These are phyloP conservation scores for Talaromyces nanjingensis DNA, from an alignment of 495 filamentous ascomycete genomes.

Conservation along the genomic window DNA sequence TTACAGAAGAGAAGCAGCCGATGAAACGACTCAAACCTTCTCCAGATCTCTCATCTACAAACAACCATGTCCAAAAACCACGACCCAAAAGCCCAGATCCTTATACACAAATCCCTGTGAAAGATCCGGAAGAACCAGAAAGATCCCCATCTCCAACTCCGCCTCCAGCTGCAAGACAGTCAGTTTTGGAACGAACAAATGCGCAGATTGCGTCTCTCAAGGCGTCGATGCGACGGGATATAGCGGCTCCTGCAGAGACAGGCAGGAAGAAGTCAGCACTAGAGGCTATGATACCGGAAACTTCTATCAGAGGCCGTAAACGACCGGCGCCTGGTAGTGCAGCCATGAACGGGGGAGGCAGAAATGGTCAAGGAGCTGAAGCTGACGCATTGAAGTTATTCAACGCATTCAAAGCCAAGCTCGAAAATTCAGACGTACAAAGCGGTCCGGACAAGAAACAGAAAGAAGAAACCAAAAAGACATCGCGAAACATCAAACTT, in stretches of 20 bases:
- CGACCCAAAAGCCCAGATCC: conserved; percentile 29
- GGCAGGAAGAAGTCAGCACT: conserved; percentile 58
- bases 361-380: conserved; percentile 41
- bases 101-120: conserved; percentile 36
- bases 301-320: conserved; percentile 72
- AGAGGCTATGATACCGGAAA: conserved; percentile 79
- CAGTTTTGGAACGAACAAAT: conserved; percentile 68
- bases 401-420: conserved; percentile 69
- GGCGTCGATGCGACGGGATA: conserved; percentile 82
- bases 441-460: conserved; percentile 18
- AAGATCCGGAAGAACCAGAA: conserved; percentile 41
- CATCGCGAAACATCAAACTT: conserved; percentile 18
- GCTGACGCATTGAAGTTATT: conserved; percentile 57
- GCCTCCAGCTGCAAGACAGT: conserved; percentile 40
- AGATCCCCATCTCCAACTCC: conserved; percentile 43
- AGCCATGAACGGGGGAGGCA: conserved; percentile 20
- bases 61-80: conserved; percentile 18
- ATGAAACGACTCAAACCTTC: conserved; percentile 27
- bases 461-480: conserved; percentile 11
- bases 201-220: conserved; percentile 87
- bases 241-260: conserved; percentile 49
- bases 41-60: conserved; percentile 15
- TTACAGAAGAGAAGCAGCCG: conserved; percentile 11
- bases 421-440: conserved; percentile 52
- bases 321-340: conserved; percentile 50